These are phyloP conservation scores for Jaenimonas drosophilae DNA, from an alignment of 208 protist genomes.

Conservation along the genomic window DNA sequence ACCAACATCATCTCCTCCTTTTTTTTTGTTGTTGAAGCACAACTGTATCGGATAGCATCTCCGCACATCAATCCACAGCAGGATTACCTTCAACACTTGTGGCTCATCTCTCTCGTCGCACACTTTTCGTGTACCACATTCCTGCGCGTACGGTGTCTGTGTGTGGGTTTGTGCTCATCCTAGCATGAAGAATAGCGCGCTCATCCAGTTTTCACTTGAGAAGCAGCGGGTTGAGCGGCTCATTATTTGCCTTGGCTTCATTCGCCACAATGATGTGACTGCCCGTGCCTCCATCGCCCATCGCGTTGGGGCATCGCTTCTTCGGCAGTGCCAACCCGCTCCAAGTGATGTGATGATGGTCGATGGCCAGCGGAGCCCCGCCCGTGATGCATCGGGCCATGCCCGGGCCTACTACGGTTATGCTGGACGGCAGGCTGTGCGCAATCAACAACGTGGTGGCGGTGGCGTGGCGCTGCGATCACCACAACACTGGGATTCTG, in stretches of 20 bases:
- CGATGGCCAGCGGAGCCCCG: slow-evolving; percentile 27
- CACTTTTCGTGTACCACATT: too few relatives aligned
- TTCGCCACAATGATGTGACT: slow-evolving; percentile 2
- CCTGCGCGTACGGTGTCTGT: too few relatives aligned
- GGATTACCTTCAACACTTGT: too few relatives aligned
- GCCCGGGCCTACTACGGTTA: slow-evolving; percentile 23
- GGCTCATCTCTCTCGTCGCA: too few relatives aligned
- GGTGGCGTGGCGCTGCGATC: slow-evolving; percentile 11
- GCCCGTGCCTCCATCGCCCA: background rate
- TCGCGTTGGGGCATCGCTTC: slow-evolving; percentile 36
- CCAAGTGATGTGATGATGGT: slow-evolving; percentile 71
- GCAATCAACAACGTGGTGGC: background rate
- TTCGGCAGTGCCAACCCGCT: slow-evolving; percentile 40
- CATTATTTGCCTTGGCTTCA: slow-evolving; percentile 47
- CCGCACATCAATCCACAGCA: too few relatives aligned
- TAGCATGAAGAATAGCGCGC: background rate
- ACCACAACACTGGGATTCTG: slow-evolving; percentile 73
- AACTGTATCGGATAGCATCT: too few relatives aligned
- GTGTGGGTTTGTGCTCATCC: background rate
- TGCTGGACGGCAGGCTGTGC: background rate
- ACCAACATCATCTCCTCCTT: too few relatives aligned
- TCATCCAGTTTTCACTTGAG: background rate
- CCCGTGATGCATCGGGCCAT: slow-evolving; percentile 43
- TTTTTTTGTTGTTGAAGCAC: slow-evolving; percentile 1
- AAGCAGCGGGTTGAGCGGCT: slow-evolving; percentile 27